These are phyloP conservation scores for Leccinum uliginosum DNA, from an alignment of 768 basidiomycete species.

Conservation along the genomic window DNA sequence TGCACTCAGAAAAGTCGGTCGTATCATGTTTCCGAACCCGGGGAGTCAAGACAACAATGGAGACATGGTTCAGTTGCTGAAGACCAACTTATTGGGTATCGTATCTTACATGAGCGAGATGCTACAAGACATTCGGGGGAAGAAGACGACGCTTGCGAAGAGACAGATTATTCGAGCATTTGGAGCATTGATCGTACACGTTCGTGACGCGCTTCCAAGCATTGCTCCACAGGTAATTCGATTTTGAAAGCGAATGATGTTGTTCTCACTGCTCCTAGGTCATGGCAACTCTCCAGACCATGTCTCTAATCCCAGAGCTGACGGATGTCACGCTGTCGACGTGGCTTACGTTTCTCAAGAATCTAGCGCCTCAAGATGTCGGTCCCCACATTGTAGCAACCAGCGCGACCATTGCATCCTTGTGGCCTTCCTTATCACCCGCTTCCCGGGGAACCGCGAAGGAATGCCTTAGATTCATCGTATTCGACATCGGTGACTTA, in stretches of 20 bases:
- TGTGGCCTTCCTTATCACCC: conserved; percentile 64
- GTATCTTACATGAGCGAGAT: conserved; percentile 82
- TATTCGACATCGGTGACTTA: conserved; percentile 55
- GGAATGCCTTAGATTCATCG: conserved; percentile 62
- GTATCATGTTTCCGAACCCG: conserved; percentile 25
- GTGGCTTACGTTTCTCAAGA: conserved; percentile 75
- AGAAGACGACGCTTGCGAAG: conserved; percentile 65
- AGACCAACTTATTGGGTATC: conserved; percentile 76
- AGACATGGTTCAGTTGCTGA: conserved; percentile 58
- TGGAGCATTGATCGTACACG: conserved; percentile 61
- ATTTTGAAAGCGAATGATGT: conserved; percentile 2
- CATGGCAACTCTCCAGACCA: conserved; percentile 93
- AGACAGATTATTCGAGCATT: conserved; percentile 75
- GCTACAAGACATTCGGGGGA: conserved; percentile 79
- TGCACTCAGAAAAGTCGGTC: conserved; percentile 43
- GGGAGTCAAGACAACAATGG: conserved; percentile 27
- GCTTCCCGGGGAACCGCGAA: conserved; percentile 50
- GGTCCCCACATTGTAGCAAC: conserved; percentile 85
- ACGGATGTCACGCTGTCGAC: conserved; percentile 73
- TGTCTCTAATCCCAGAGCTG: conserved; percentile 70
- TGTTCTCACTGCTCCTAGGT: conserved; percentile 48
- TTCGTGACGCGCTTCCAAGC: conserved; percentile 67
- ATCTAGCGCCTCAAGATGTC: conserved; percentile 63
- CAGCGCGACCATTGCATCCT: conserved; percentile 74
- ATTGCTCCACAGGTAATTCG: conserved; percentile 80